Evolutionary conservation across 2,329 filamentous ascomycete genomes (phyloP).

Genomic region (Tolypocladium ophioglossoides): DNA sequence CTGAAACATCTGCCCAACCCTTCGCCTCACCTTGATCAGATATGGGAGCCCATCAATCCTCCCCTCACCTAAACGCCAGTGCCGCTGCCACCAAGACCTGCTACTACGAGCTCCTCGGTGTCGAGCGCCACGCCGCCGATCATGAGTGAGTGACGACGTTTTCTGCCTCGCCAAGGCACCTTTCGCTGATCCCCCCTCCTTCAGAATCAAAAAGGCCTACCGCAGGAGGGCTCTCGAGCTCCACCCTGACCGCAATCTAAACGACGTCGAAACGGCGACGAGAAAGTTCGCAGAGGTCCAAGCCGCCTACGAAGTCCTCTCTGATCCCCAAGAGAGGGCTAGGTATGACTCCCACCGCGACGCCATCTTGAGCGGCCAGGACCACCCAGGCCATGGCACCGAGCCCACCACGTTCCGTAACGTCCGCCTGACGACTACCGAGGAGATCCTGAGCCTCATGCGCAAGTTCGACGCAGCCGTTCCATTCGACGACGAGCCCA

Average conservation of each 20-base stretch:
- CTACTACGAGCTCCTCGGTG: constrained; percentile 75
- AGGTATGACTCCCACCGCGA: constrained; percentile 97
- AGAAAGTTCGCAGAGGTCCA: constrained; percentile 84
- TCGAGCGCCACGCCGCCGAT: constrained; percentile 63
- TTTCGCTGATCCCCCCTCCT: background rate
- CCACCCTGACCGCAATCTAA: constrained; percentile 88
- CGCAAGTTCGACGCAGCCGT: constrained; percentile 69
- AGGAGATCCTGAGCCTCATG: constrained; percentile 70
- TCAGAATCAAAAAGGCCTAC: constrained; percentile 86
- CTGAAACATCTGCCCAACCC: background rate
- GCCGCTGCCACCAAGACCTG: constrained; percentile 50
- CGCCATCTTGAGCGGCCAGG: constrained; percentile 63
- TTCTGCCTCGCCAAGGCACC: background rate
- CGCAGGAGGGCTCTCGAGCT: constrained; percentile 82
- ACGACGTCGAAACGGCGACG: constrained; percentile 75
- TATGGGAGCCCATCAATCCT: constrained; percentile 49
- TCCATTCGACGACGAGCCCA: constrained; percentile 68
- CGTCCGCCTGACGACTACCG: constrained; percentile 65
- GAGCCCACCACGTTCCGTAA: constrained; percentile 54
- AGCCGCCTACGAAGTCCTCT: constrained; percentile 89
- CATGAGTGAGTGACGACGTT: constrained; percentile 54
- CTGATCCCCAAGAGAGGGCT: constrained; percentile 86
- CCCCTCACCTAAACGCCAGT: constrained; percentile 15
- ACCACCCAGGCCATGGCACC: constrained; percentile 30
- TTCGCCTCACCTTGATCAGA: background rate